Evolutionary conservation across 495 filamentous ascomycete genomes (phyloP), one percentile per base, ranked within the genome.

Genomic region (Saxispiralis lemnorum): DNA sequence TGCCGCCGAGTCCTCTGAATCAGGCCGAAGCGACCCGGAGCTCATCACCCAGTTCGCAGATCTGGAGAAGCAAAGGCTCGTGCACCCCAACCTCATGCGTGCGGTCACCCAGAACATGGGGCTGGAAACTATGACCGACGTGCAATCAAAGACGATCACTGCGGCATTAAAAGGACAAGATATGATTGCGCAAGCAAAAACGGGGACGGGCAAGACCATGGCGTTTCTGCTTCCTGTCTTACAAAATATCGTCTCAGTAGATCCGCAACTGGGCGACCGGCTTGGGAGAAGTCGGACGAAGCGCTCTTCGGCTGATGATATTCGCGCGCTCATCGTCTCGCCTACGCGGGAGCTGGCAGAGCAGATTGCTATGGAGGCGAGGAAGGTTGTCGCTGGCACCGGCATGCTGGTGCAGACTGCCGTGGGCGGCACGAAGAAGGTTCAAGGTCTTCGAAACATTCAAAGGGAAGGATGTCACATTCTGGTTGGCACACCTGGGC

Each of bases 281-380:
- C n/a, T 48, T 10, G 49, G 30, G 14, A 16, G 57, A 7, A 37
- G 58, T 13, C 37, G 39, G 6, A 41, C 48, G 30, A 59, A 51
- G 13, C 39, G 59, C n/a, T 47, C 71, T 9, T 56, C 59, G 3
- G 57, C 74, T 1, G 58, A 69, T 28, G 84, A 95, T 56, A 85
- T 95, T 47, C 76, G 85, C 43, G 79, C 83, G 19, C 76, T 97
- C 35, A 77, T 97, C 56, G 75, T 97, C 47, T 96, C 92, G 0
- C 89, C 89, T 7, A 97, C 89, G 15, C 75, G 89, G 45, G 89
- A 97, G 63, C 69, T 97, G 48, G 89, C 89, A 3, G 83, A 93
- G 58, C 89, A 97, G 63, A 96, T 97, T 51, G 81, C 79, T 10
- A 73, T 62, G 0, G 89, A 97, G 56, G 86, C 89, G 2, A 62